Percentiles rank a stretch among this genome's conserved stretches.
Conservation (phyloP, 2,329 filamentous ascomycete genomes). For the Fusarium sublunatum region DNA sequence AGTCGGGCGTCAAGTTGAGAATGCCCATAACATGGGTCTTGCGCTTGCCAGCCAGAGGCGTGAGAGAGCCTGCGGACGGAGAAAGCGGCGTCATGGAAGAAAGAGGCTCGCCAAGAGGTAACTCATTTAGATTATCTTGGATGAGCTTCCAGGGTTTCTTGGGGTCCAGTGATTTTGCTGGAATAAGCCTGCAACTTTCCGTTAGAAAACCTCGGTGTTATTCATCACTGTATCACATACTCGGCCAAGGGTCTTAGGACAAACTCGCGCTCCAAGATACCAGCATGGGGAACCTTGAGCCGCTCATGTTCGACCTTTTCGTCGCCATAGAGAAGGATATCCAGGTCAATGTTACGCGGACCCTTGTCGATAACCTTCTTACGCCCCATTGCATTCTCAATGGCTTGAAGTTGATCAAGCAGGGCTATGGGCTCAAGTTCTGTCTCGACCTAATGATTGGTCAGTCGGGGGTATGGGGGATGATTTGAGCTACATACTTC, state of each 20-base stretch:
- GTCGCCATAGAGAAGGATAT: conserved; percentile 86
- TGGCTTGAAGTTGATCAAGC: conserved; percentile 82
- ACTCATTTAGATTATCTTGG: conserved; percentile 70
- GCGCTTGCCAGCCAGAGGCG: conserved; percentile 67
- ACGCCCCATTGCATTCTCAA: conserved; percentile 83
- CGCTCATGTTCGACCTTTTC: conserved; percentile 73
- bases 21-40: conserved; percentile 91
- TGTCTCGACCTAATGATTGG: conserved; percentile 76
- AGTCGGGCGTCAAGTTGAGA: conserved; percentile 93
- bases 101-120: conserved; percentile 62
- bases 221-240: conserved; percentile 56
- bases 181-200: conserved; percentile 61
- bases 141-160: conserved; percentile 69
- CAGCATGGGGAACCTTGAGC: conserved; percentile 84
- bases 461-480: conserved; percentile 16
- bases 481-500: conserved; percentile 70
- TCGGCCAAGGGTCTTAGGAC: conserved; percentile 88
- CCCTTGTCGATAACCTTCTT: conserved; percentile 92
- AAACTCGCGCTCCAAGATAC: conserved; percentile 92
- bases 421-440: conserved; percentile 78
- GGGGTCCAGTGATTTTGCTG: conserved; percentile 63
- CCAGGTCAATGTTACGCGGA: conserved; percentile 92
- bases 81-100: conserved; percentile 70
- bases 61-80: conserved; percentile 61
- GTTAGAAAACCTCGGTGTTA: conserved; percentile 3